Base-by-base conservation (phyloP, 192 early-diverging fungal genomes). In the Podochytrium sp. region DNA sequence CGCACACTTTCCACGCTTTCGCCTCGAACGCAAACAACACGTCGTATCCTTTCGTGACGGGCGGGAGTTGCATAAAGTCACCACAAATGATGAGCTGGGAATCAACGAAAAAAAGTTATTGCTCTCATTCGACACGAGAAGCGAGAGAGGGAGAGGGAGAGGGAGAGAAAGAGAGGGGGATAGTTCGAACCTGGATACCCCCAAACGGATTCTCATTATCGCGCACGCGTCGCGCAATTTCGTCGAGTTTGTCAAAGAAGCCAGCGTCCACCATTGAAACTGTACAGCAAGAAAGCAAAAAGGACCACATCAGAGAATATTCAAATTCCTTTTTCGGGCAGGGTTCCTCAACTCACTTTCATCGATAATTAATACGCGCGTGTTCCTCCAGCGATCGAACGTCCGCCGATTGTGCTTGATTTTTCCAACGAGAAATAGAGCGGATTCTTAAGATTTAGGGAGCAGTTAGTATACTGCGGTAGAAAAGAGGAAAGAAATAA, bases 31-130 rank as follows among this genome's bases (percentile, higher is more conserved):
- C 81, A 59, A 70, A 60, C 6, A 23, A 30, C 16, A 62, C 69
- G 7, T 61, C 38, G 4, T 50, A 14, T 20, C 20, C 20, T 76
- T 37, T 56, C 20, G 20, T 51, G 60, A 60, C 79, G 37, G 85
- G 85, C 18, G 85, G 85, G 1, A 86, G 70, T 64, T 86, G 85
- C 74, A 86, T 65, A 72, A 86, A 86, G 49, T 86, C 85, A 3
- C 85, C 85, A 50, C 78, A 82, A 27, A 84, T 51, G 30, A 86
- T 63, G 16, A 84, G 75, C 71, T 79, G 51, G n/a, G 29, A 20
- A 1, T 35, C n/a, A n/a, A n/a, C n/a, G n/a, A n/a, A n/a, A n/a
- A n/a, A n/a, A n/a, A n/a, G n/a, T n/a, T n/a, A n/a, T n/a, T n/a
- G n/a, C n/a, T n/a, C n/a, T n/a, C n/a, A n/a, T n/a, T n/a, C n/a